These are phyloP conservation scores for Geranomyces variabilis DNA, from an alignment of 192 early-diverging fungal species.

Conservation along the genomic window DNA sequence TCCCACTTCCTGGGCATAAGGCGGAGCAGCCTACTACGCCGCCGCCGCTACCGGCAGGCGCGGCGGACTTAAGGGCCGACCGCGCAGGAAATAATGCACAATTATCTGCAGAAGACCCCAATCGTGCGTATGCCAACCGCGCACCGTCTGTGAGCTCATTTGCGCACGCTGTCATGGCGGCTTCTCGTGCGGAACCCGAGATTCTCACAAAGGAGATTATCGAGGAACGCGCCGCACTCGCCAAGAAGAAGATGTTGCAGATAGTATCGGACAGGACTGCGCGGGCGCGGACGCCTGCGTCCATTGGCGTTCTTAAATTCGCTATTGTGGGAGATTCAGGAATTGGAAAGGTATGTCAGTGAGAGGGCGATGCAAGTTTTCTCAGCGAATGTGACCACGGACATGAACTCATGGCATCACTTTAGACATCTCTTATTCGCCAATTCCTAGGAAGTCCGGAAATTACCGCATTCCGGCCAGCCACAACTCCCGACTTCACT, in stretches of 20 bases:
- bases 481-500: background rate
- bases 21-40: background rate
- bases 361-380: background rate
- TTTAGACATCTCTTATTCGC: conserved; percentile 43
- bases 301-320: conserved; percentile 45
- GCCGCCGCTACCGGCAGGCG: background rate
- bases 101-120: background rate
- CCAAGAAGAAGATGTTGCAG: conserved; percentile 7
- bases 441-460: conserved; percentile 33
- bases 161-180: conserved; percentile 4
- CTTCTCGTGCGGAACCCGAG: background rate
- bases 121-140: background rate
- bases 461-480: conserved; percentile 19
- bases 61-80: background rate
- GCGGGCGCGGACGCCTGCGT: conserved; percentile 31
- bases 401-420: background rate
- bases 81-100: background rate
- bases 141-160: background rate
- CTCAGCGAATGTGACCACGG: background rate
- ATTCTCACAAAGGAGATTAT: background rate
- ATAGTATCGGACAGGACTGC: background rate
- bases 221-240: conserved; percentile 5
- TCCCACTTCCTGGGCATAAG: conserved; percentile 4
- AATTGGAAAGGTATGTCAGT: conserved; percentile 50
- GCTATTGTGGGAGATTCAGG: conserved; percentile 48